Base-by-base conservation (phyloP, 2,329 filamentous ascomycete genomes). In the Cladosporium sp. region DNA sequence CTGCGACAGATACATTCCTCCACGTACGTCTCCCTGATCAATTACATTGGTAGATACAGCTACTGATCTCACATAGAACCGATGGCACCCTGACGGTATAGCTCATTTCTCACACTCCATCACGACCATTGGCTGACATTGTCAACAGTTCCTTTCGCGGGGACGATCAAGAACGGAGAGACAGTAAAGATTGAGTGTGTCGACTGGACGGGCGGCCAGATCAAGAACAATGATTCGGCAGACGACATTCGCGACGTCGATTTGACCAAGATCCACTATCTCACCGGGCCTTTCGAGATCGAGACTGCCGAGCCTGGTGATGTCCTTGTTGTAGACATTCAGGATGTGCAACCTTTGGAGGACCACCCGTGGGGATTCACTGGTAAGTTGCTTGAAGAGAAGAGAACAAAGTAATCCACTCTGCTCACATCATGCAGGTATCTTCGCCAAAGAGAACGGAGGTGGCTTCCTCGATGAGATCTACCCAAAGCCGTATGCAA, bases 131-230 rank as follows among this genome's bases (percentile, higher is more conserved):
- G 30, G n/a, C 52, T 55, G 30, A 55, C 18, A 15, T 10, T 1
- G 18, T 21, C 15, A 34, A 55, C 3, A 95, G 92, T 96, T 61
- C 93, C 93, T 0, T 87, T 85, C 65, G 85, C 84, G 60, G 90
- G 84, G 36, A 87, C 85, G 1, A 92, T 97, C 74, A 88, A 90
- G 72, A 88, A 93, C 74, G 90, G 89, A 34, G 93, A 97, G 80
- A 91, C 91, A 0, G 93, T 97, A 71, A 96, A 96, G 79, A 96
- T 97, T 70, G 92, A 97, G 82, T 97, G 93, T 74, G 83, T 95
- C 8, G 92, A 96, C 80, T 96, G 92, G 75, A 81, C 79, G 0
- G 75, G 74, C 26, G 93, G 93, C 1, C 93, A 97, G 73, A 96
- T 97, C 74, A 85, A 86, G 65, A 96, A 97, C 79, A 90, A 94